These are phyloP conservation scores for Onygenales sp. DNA, from an alignment of 2,329 filamentous ascomycete species.

Conservation along the genomic window DNA sequence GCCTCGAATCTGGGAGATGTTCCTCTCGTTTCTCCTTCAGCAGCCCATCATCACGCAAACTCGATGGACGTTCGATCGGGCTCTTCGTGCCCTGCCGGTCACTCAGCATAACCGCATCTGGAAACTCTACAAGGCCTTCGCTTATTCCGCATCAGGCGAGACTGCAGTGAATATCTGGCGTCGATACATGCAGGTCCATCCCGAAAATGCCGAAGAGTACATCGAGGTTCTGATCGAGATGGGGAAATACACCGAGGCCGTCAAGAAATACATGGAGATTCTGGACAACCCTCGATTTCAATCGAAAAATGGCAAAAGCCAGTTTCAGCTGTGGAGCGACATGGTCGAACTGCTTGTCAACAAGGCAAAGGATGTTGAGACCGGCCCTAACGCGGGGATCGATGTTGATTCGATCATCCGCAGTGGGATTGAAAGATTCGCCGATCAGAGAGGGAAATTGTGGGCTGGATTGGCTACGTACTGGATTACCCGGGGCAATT, in stretches of 20 bases:
- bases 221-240: slow-evolving; percentile 79
- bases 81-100: slow-evolving; percentile 79
- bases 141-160: slow-evolving; percentile 77
- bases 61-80: slow-evolving; percentile 81
- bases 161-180: slow-evolving; percentile 92
- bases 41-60: slow-evolving; percentile 88
- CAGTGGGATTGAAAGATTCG: slow-evolving; percentile 81
- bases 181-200: slow-evolving; percentile 93
- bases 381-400: slow-evolving; percentile 70
- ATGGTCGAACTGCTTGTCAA: slow-evolving; percentile 92
- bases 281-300: slow-evolving; percentile 83
- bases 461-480: slow-evolving; percentile 95
- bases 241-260: slow-evolving; percentile 80
- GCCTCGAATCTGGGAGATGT: slow-evolving; percentile 98
- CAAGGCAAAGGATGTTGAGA: slow-evolving; percentile 77
- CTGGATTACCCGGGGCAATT: slow-evolving; percentile 87
- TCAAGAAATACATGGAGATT: slow-evolving; percentile 82
- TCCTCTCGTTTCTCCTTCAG: slow-evolving; percentile 77
- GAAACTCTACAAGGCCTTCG: slow-evolving; percentile 83
- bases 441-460: slow-evolving; percentile 86
- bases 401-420: slow-evolving; percentile 87
- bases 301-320: slow-evolving; percentile 88
- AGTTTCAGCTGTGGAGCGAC: slow-evolving; percentile 94
- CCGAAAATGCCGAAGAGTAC: slow-evolving; percentile 90
- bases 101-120: slow-evolving; percentile 95